Evolutionary conservation across 805 yeast species (phyloP).

Genomic region (Yarrowia yakushimensis): DNA sequence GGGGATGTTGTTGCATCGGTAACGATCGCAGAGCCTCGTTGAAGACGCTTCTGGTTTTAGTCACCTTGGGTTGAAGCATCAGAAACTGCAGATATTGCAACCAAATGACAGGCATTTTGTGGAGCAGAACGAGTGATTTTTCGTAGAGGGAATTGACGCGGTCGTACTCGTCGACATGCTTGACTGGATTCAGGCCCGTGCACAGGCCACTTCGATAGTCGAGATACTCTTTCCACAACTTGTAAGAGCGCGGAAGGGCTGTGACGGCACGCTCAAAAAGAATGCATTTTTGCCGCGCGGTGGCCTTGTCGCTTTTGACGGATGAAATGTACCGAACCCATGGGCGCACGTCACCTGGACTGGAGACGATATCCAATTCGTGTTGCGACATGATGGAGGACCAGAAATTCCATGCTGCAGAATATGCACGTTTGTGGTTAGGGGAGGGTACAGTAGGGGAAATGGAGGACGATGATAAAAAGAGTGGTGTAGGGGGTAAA

Average conservation of each 20-base stretch:
- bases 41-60: conserved; percentile 45
- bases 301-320: background rate
- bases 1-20: conserved; percentile 52
- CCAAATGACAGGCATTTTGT: conserved; percentile 53
- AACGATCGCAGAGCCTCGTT: conserved; percentile 49
- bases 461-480: no score
- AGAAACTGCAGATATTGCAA: conserved; percentile 47
- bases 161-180: conserved; percentile 37
- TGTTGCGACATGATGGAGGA: conserved; percentile 36
- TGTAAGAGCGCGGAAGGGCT: conserved; percentile 45
- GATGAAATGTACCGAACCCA: conserved; percentile 42
- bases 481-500: background rate
- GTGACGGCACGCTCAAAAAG: conserved; percentile 52
- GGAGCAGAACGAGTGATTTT: conserved; percentile 44
- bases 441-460: background rate
- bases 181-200: conserved; percentile 34
- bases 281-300: conserved; percentile 33
- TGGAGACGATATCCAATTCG: conserved; percentile 45
- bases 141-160: conserved; percentile 48
- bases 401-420: conserved; percentile 25
- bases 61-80: conserved; percentile 38
- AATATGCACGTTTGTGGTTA: conserved; percentile 19
- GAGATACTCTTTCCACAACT: conserved; percentile 54
- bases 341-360: conserved; percentile 39
- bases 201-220: conserved; percentile 42